A percentile compares a stretch with the other conserved stretches of the same genome.
These are phyloP conservation scores for Nitzschia palea DNA, from an alignment of 108 stramenopile species.

Conservation along the genomic window DNA sequence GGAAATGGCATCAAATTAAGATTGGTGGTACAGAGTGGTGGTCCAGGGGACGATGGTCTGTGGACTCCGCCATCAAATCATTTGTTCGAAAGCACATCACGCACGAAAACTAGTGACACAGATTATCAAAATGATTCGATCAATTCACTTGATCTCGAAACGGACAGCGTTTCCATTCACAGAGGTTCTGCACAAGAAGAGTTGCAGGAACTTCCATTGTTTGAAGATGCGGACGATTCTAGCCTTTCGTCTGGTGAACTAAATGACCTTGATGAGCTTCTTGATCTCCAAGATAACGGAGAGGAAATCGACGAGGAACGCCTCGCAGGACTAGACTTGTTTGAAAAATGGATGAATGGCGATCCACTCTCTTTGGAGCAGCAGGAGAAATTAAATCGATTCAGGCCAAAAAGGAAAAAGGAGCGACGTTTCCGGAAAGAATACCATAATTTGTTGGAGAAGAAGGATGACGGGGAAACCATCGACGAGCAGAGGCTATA, in stretches of 20 bases:
- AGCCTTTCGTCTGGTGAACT: conserved; percentile 17
- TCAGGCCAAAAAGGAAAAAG: not conserved
- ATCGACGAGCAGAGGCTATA: conserved; percentile 22
- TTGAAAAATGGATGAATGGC: conserved; percentile 23
- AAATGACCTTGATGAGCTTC: conserved; percentile 13
- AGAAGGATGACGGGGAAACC: conserved; percentile 2
- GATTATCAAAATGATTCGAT: too few relatives aligned
- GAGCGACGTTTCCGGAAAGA: not conserved
- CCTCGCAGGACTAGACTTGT: conserved; percentile 8
- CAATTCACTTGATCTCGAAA: not conserved
- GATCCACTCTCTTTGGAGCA: not conserved
- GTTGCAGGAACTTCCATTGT: not conserved
- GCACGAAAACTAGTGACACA: too few relatives aligned
- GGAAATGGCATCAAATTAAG: not conserved
- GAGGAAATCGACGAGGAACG: conserved; percentile 17
- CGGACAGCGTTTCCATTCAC: not conserved
- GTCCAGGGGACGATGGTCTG: not conserved
- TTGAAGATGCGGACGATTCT: conserved; percentile 13
- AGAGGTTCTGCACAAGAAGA: not conserved
- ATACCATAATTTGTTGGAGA: conserved; percentile 12
- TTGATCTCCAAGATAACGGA: conserved; percentile 13
- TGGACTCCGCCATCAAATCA: not conserved
- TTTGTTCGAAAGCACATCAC: not conserved
- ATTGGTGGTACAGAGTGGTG: not conserved
- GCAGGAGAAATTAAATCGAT: not conserved